Evolutionary conservation across 2,329 filamentous ascomycete genomes (phyloP).

Genomic region (Thielaviopsis musarum): DNA sequence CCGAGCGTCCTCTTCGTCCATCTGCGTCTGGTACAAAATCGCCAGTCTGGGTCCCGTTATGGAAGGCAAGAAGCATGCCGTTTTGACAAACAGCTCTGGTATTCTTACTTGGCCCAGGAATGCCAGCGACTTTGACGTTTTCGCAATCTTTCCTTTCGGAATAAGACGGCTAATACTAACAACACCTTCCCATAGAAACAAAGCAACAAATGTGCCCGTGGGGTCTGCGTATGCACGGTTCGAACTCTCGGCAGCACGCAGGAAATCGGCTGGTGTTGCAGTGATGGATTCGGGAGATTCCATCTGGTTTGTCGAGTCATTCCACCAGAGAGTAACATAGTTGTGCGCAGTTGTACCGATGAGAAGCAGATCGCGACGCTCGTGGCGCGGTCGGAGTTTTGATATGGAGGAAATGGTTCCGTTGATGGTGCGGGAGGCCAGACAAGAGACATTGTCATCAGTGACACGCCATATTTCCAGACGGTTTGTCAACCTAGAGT

Average conservation of each 20-base stretch:
- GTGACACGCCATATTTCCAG: slow-evolving; percentile 66
- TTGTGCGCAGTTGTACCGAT: slow-evolving; percentile 78
- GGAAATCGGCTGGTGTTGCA: slow-evolving; percentile 39
- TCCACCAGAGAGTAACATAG: slow-evolving; percentile 84
- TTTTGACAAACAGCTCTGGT: slow-evolving; percentile 42
- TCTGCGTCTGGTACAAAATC: slow-evolving; percentile 38
- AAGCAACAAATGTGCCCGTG: slow-evolving; percentile 42
- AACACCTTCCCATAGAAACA: slow-evolving; percentile 45
- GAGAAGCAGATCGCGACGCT: slow-evolving; percentile 69
- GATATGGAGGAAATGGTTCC: slow-evolving; percentile 78
- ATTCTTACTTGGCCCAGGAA: slow-evolving; percentile 37
- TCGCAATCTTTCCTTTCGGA: slow-evolving; percentile 14
- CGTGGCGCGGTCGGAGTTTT: slow-evolving; percentile 57
- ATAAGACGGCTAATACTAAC: slow-evolving; percentile 37
- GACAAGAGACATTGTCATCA: slow-evolving; percentile 45
- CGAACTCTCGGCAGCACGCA: slow-evolving; percentile 65
- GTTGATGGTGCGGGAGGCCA: slow-evolving; percentile 56
- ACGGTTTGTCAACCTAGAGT: slow-evolving; percentile 58
- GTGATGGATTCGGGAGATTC: slow-evolving; percentile 34
- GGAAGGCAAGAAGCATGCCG: slow-evolving; percentile 38
- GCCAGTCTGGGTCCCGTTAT: slow-evolving; percentile 41
- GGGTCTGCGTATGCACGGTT: slow-evolving; percentile 77
- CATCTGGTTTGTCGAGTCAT: slow-evolving; percentile 35
- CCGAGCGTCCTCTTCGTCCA: slow-evolving; percentile 34
- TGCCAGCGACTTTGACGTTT: not conserved